Evolutionary conservation across 805 yeast species (phyloP), one percentile per base, ranked within the genome.

Genomic region (Candida wancherniae): DNA sequence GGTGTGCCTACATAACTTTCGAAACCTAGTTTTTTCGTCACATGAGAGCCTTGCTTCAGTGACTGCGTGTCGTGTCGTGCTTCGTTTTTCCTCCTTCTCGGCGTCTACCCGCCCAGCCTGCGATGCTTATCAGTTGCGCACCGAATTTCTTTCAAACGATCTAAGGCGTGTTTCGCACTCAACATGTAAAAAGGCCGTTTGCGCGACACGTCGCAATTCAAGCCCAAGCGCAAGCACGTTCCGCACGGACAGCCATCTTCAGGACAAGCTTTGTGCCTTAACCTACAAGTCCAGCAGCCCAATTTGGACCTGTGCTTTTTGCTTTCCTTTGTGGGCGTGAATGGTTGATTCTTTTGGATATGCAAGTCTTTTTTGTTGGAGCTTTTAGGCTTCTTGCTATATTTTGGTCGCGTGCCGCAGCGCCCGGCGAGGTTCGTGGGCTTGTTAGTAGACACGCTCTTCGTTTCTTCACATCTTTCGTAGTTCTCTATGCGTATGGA

Each of bases 281-380:
- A 26, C 6, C 49, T 40, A 24, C 49, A 45, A 2, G 47, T 45
- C 49, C 49, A 45, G 27, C 49, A 45, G 10, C 48, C 48, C 5
- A 29, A 18, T 18, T 29, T 36, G 3, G 44, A 42, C 12, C 45
- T 22, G 10, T 14, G 33, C 6, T 22, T 34, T 15, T 29, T 26
- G 25, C 14, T 9, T 11, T 17, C 19, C 21, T 26, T 26, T n/a
- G n/a, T n/a, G n/a, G n/a, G n/a, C n/a, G n/a, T n/a, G n/a, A n/a
- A n/a, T n/a, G n/a, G n/a, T n/a, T n/a, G n/a, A n/a, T n/a, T n/a
- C n/a, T n/a, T n/a, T n/a, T n/a, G n/a, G n/a, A n/a, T n/a, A n/a
- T n/a, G n/a, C n/a, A n/a, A n/a, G n/a, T n/a, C n/a, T 13, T 26
- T 26, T 19, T 19, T 26, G 9, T 11, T 15, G 19, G 19, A 6